These are phyloP conservation scores for Candida nanaspora DNA, from an alignment of 805 yeast species.

Conservation along the genomic window DNA sequence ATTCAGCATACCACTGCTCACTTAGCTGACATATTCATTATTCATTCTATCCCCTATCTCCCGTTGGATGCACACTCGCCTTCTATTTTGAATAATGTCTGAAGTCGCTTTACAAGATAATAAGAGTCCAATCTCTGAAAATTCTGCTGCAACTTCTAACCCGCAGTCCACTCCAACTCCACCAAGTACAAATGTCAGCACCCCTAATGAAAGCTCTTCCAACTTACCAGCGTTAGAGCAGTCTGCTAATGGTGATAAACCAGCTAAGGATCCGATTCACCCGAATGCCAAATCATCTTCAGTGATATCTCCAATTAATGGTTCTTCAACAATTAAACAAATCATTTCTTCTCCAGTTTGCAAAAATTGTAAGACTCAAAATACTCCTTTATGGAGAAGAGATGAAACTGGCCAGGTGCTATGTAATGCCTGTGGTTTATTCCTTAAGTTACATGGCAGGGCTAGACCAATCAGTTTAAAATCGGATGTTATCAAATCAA, in stretches of 20 bases:
- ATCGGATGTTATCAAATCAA: slow-evolving; percentile 85
- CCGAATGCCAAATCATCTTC: slow-evolving; percentile 60
- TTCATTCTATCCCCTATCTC: too few species aligned
- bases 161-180: too few species aligned
- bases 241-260: neutral
- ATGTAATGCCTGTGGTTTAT: slow-evolving; percentile 92
- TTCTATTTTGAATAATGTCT: too few species aligned
- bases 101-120: too few species aligned
- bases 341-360: slow-evolving; percentile 66
- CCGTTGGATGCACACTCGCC: too few species aligned
- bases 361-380: slow-evolving; percentile 85
- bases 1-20: too few species aligned
- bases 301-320: slow-evolving; percentile 46
- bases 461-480: slow-evolving; percentile 88
- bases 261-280: slow-evolving; percentile 24
- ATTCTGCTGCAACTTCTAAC: too few species aligned
- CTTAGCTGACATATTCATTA: too few species aligned
- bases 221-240: too few species aligned
- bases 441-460: slow-evolving; percentile 83
- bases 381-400: slow-evolving; percentile 93
- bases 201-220: too few species aligned
- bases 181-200: too few species aligned
- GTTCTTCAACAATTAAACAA: slow-evolving; percentile 58
- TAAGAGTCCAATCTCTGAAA: too few species aligned
- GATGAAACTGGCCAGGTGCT: slow-evolving; percentile 87